Evolutionary conservation across 2,329 filamentous ascomycete species (phyloP), one percentile per base, ranked within the genome.

Genomic region (Beauveria bassiana): DNA sequence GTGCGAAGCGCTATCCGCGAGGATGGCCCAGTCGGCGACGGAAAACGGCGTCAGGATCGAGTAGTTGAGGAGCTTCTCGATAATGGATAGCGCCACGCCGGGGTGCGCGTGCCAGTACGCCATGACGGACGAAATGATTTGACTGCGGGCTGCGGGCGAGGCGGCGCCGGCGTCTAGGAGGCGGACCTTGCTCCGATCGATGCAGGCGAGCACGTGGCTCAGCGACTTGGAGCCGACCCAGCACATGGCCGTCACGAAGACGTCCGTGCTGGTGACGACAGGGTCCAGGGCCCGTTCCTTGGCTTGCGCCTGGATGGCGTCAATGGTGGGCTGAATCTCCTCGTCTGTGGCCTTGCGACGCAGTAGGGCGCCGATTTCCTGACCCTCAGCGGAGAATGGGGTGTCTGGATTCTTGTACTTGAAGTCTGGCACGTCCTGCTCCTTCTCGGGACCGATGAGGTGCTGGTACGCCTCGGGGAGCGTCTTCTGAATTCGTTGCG

Each of bases 41-140:
- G 87, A 88, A 62, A 86, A 79, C 0, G 95, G 95, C 9, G 89
- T 92, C 42, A 99, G 81, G 68, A 99, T 96, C 16, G 90, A 93
- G 77, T 97, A 99, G 77, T 98, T 99, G 68, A 99, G 87, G 5
- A 99, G 83, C 75, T 98, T 98, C 79, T 98, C 93, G 62, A 98
- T 84, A 68, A 99, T 96, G 68, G 90, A 90, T 67, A 98, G 85
- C 3, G 92, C 95, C 49, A 96, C 88, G 63, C 95, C 95, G 0
- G 93, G 92, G 69, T 99, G 93, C 38, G 93, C 88, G 52, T 85
- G 84, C 95, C 95, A 99, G 78, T 97, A 99, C 46, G 87, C 82
- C 79, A 97, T 90, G 45, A 98, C 92, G 5, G 90, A 90, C 5
- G 88, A 85, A 67, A 98, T 90, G 69, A 99, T 96, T 74, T 99